Evolutionary conservation across 2,329 filamentous ascomycete genomes (phyloP), one percentile per base, ranked within the genome.

Genomic region (Colletotrichum liaoningense): DNA sequence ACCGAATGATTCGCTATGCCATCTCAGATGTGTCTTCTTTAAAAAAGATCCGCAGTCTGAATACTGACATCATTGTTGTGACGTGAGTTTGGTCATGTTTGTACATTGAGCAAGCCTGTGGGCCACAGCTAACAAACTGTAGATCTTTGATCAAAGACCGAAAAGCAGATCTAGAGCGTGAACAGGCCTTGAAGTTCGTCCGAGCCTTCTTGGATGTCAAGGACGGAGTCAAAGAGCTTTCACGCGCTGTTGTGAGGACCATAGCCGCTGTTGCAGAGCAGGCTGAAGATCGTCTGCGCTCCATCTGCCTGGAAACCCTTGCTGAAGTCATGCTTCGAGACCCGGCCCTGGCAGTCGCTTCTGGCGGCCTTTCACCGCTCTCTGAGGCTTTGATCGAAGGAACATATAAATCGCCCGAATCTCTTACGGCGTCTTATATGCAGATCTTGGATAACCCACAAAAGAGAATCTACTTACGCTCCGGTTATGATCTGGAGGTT

Each of bases 151-250:
- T 97, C 76, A 98, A 98, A 81, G 97, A 98, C 81, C 93, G 94
- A 79, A 98, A 98, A 82, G 94, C 96, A n/a, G 95, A 96, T 77
- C 94, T 99, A 22, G 97, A 99, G 84, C 91, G 97, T 67, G 97
- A 99, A 82, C 97, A 99, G 83, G 97, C 97, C 14, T 86, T 99
- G 78, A 99, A 99, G 81, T 98, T 99, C 81, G 93, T 98, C 30
- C 91, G 97, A 72, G 94, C 95, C 11, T 99, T 99, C 79, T 86
- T 99, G 3, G 97, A 99, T 80, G 95, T 98, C 76, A 98, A 98
- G 80, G 94, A 95, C 75, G 97, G 97, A 12, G 92, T 97, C 9
- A 89, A 91, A 75, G 96, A 99, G 81, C 89, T 99, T 46, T 97
- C 97, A 1, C 90, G 94, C 72, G 93, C 94, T 0, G 92, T 99